Conservation (phyloP, 495 filamentous ascomycete species). For the Aspergillus sclerotiicarbonarius region DNA sequence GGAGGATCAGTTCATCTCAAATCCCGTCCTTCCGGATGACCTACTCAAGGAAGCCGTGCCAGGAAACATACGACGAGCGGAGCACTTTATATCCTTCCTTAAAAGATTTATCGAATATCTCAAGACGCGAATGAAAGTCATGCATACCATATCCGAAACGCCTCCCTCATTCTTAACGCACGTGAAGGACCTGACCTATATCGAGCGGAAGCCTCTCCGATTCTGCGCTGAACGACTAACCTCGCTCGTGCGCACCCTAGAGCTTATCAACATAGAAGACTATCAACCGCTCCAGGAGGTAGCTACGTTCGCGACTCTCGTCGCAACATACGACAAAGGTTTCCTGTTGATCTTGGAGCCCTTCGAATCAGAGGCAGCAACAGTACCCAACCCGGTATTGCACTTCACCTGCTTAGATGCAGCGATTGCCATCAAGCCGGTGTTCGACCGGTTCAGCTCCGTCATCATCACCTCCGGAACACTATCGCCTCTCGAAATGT, state of each 20-base stretch:
- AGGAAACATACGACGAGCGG: constrained; percentile 92
- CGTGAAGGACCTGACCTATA: constrained; percentile 92
- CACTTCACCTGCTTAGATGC: constrained; percentile 98
- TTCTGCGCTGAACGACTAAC: constrained; percentile 96
- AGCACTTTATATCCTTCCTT: constrained; percentile 94
- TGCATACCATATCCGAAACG: constrained; percentile 95
- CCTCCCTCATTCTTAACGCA: constrained; percentile 91
- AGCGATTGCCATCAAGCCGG: constrained; percentile 96
- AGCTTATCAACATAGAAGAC: constrained; percentile 96
- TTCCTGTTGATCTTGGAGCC: constrained; percentile 96
- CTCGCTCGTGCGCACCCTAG: constrained; percentile 90
- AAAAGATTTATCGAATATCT: constrained; percentile 97
- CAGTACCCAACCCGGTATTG: constrained; percentile 90
- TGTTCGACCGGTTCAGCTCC: constrained; percentile 94
- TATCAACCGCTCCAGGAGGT: constrained; percentile 97
- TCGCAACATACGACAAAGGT: constrained; percentile 95
- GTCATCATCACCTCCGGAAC: constrained; percentile 99
- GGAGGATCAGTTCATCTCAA: constrained; percentile 96
- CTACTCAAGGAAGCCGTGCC: constrained; percentile 80
- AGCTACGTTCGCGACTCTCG: constrained; percentile 96
- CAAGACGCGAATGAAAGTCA: constrained; percentile 97
- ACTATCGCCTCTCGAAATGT: constrained; percentile 97
- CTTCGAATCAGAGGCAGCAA: constrained; percentile 92
- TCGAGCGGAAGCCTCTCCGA: constrained; percentile 91
- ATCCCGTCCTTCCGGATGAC: constrained; percentile 56